Base-by-base conservation (phyloP, 805 yeast species). In the Pichia manshurica region DNA sequence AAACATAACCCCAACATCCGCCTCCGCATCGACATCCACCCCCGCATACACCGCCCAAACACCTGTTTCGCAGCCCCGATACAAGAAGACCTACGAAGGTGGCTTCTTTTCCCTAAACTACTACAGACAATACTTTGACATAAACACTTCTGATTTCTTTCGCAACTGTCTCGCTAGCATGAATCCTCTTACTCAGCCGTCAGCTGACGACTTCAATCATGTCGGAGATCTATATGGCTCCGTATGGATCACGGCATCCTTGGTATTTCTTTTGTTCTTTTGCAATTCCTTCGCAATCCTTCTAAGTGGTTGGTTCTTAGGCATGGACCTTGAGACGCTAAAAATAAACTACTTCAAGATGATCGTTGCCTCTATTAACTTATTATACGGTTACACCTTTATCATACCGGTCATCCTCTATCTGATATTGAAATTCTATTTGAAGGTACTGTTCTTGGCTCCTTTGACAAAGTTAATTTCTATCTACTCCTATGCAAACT, bases 181-280 rank as follows among this genome's bases (percentile, higher is more conserved):
- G 36, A 82, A 84, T 55, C 85, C 90, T 16, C 54, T 73, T 36
- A 58, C 65, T 54, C 52, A 57, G 15, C 59, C 63, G 9, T 39
- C 56, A 13, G 70, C 63, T 31, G 72, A 57, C 20, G 65, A 52
- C 54, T 70, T 55, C 70, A 71, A 72, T 35, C 70, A 72, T 15
- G 48, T 53, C 45, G 78, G 83, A 3, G 98, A 90, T 58, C 67
- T 90, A 45, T 91, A 88, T 63, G 96, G 96, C 0, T 84, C 95
- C 7, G 70, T 88, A 17, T 90, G 98, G 98, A 81, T 90, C 39
- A 85, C 91, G 12, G 88, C 89, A 0, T 84, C 96, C 0, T 77
- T 87, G 43, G 79, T 87, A 1, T 78, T 86, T 53, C 69, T 82
- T 29, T 71, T 87, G 62, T 89, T 89, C 66, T 81, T 88, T 49